Conservation (phyloP, 257 asterid genomes). For the Petunia secreta region DNA sequence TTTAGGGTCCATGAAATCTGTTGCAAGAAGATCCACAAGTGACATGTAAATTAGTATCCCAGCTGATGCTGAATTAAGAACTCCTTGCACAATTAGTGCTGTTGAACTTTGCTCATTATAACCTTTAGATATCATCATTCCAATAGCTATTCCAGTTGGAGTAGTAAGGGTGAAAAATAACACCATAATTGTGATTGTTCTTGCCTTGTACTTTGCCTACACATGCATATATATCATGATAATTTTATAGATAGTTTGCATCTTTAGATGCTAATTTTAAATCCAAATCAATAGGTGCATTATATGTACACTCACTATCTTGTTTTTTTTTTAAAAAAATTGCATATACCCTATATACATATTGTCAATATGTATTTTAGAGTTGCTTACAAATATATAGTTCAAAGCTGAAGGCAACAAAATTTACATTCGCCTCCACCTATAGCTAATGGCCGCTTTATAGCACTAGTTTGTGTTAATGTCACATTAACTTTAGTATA, state of each 20-base stretch:
- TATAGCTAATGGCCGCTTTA: too few species aligned
- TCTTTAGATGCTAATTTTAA: too few species aligned
- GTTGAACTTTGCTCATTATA: constrained; percentile 38
- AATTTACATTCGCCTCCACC: too few species aligned
- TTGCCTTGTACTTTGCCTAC: constrained; percentile 37
- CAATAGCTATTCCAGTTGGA: constrained; percentile 41
- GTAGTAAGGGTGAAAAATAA: constrained; percentile 42
- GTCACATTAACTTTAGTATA: too few species aligned
- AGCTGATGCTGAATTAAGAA: constrained; percentile 44
- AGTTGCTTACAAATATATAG: too few species aligned
- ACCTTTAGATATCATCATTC: constrained; percentile 33
- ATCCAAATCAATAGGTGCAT: too few species aligned
- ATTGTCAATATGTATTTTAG: too few species aligned
- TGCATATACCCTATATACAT: too few species aligned
- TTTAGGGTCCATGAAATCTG: constrained; percentile 38
- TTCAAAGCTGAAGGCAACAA: too few species aligned
- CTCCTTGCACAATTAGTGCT: constrained; percentile 42
- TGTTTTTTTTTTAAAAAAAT: too few species aligned
- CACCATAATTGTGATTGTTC: constrained; percentile 33
- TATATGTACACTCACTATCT: too few species aligned
- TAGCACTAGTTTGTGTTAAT: too few species aligned
- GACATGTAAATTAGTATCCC: constrained; percentile 47
- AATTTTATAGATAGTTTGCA: background rate
- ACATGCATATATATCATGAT: background rate
- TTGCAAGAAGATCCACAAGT: constrained; percentile 41